These are phyloP conservation scores for Cordyceps javanica DNA, from an alignment of 2,329 filamentous ascomycete genomes.

Conservation along the genomic window DNA sequence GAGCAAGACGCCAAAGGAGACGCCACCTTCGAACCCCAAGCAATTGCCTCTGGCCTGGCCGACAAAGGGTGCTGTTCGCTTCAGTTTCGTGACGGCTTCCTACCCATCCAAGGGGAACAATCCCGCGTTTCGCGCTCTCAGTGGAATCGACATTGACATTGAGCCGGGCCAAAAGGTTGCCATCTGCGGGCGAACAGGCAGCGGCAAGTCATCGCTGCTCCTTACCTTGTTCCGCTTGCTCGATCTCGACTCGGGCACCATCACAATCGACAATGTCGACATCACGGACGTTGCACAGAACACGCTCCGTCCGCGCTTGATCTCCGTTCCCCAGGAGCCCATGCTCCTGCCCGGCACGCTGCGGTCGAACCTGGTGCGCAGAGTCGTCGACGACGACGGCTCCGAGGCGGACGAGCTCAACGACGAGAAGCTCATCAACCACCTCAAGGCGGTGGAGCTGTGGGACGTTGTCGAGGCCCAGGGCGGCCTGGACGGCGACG, in stretches of 20 bases:
- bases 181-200: slow-evolving; percentile 39
- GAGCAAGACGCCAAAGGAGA: slow-evolving; percentile 19
- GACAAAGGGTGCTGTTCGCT: slow-evolving; percentile 19
- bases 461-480: slow-evolving; percentile 32
- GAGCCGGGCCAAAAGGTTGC: slow-evolving; percentile 30
- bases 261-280: slow-evolving; percentile 41
- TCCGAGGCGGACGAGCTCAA: slow-evolving; percentile 26
- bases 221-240: slow-evolving; percentile 41
- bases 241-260: slow-evolving; percentile 33
- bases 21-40: slow-evolving; percentile 14
- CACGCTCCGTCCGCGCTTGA: slow-evolving; percentile 26
- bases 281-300: slow-evolving; percentile 19
- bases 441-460: slow-evolving; percentile 39
- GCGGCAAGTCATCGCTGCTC: slow-evolving; percentile 31
- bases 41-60: slow-evolving; percentile 22
- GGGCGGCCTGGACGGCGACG: slow-evolving; percentile 31
- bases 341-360: slow-evolving; percentile 44
- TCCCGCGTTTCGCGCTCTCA: slow-evolving; percentile 19
- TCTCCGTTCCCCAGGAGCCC: slow-evolving; percentile 45
- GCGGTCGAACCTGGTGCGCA: slow-evolving; percentile 35
- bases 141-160: slow-evolving; percentile 25
- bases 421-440: slow-evolving; percentile 36
- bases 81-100: slow-evolving; percentile 24
- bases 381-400: neutral
- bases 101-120: slow-evolving; percentile 18